Evolutionary conservation across 1,139 yeast species (phyloP), one percentile per base, ranked within the genome.

Genomic region (Arxiozyma telluris): DNA sequence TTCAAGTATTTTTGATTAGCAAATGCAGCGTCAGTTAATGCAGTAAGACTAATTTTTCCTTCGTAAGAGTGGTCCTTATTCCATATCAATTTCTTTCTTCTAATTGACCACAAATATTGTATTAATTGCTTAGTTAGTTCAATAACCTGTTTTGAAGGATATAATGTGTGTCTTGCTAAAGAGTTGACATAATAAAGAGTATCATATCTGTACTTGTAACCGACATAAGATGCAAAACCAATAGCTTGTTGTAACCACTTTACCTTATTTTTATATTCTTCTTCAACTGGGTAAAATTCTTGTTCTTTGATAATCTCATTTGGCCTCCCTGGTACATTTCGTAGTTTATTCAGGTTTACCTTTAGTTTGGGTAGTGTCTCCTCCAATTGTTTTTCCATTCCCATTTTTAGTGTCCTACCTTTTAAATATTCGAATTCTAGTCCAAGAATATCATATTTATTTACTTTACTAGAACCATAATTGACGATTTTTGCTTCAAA

Each of bases 191-290:
- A 51, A 43, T 47, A 53, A 12, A 50, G 41, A 9, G 42, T 30
- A 18, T 53, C 53, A 47, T 43, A 51, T 38, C 54, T 27, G 43
- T 34, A 49, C 21, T 50, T 49, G 22, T 48, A 47, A 21, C 50
- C 57, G 17, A 55, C 54, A 49, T 53, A 51, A 5, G 56, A 53
- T 30, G 50, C 47, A 15, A 34, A 50, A 15, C 54, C 54, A 20
- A 51, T 44, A 7, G 43, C 12, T 38, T 25, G 27, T 47, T 51
- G 56, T 47, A 55, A 17, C 44, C 43, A 22, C 18, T 54, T 51
- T 8, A 54, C 55, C 23, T 53, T 48, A 17, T 20, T 34, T 11
- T 50, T 41, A 43, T 53, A 41, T 27, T 47, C 53, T 21, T 21
- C 9, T 7, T 21, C 27, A 21, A 11, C 44, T 3, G 25, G 21